Evolutionary conservation across 2,329 filamentous ascomycete genomes (phyloP), one percentile per base, ranked within the genome.

Genomic region (Ceratocystis harringtonii): DNA sequence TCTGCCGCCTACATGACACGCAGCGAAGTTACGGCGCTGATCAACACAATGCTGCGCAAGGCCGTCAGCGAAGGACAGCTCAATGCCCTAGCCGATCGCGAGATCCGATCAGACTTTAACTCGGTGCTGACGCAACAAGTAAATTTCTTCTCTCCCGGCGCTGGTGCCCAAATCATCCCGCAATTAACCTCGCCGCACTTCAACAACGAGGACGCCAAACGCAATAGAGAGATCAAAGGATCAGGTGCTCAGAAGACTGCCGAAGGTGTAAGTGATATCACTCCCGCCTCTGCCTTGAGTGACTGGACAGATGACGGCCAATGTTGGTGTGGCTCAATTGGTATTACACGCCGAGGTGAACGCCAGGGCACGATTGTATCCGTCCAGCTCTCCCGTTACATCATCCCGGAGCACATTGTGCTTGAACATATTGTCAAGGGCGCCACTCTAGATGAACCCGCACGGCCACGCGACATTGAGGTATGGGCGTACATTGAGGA

Each of bases 231-330:
- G 44, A 45, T 32, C 17, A 65, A 17, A 65, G 52, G 52, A 4
- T 57, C 52, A 3, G 30, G 70, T 63, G 58, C 70, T 61, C 7
- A 45, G 48, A 32, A 43, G 17, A 25, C 36, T 61, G 61, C 22
- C 41, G 62, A 50, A 5, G 41, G 36, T 17, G 50, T 61, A 5
- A 58, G 22, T 25, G 25, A 43, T 17, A 25, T 48, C 7, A 75
- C 79, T 0, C 79, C 80, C 0, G 71, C 76, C n/a, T 74, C 78
- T 0, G 90, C 88, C 0, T 78, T 96, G 1, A 62, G 66, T 1
- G 75, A 78, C 2, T 96, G 92, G 90, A 78, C 85, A 8, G 89
- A 95, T 61, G 81, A 87, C 43, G 89, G 88, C 22, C 89, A 97
- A 68, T 95, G 90, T 74, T 97, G 90, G 88, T 97, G 92, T 73